Base-by-base conservation (phyloP, 2,329 filamentous ascomycete genomes). In the Aspergillus ruber region DNA sequence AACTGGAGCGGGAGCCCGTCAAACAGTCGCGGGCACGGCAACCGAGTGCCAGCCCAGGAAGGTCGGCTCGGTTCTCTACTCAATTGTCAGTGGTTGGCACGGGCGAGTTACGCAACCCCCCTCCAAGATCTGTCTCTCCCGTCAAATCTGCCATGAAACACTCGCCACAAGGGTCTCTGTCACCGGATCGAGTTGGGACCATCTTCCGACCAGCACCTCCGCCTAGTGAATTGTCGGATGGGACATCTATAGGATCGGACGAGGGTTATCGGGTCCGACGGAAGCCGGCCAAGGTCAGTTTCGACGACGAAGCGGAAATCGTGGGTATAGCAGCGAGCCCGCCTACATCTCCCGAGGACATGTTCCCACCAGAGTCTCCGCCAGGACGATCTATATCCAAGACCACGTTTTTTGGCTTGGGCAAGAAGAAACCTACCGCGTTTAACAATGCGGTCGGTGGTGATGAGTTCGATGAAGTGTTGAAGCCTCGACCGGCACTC, bases 201-300 rank as follows among this genome's bases (percentile, higher is more conserved):
- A 51, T 54, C 23, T 48, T 56, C 40, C 56, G 63, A 36, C 50
- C 55, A 12, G 56, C 56, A 40, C 65, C 65, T 27, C 65, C 74
- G 5, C 61, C 72, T 1, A 80, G 78, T 53, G 80, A 82, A 50
- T 66, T 74, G 1, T 83, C 80, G 1, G 80, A 83, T 52, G 77
- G 69, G 1, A 73, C 74, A 3, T 83, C 80, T 5, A 61, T 68
- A 15, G 64, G 63, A 33, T 75, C 73, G 3, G 70, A 73, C 36
- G 73, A 76, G 41, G 69, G 70, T 8, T 56, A 52, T 20, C 66
- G 63, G 32, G 69, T 69, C 50, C 78, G 74, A 53, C 82, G 77
- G 64, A 80, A 77, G 59, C 66, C 66, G 25, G 73, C 73, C 3
- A 73, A 80, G 45, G 81, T 84, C 45, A 95, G 89, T 68, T 96